Evolutionary conservation across 2,329 filamentous ascomycete species (phyloP), one percentile per base, ranked within the genome.

Genomic region (Coleophoma cylindrospora): DNA sequence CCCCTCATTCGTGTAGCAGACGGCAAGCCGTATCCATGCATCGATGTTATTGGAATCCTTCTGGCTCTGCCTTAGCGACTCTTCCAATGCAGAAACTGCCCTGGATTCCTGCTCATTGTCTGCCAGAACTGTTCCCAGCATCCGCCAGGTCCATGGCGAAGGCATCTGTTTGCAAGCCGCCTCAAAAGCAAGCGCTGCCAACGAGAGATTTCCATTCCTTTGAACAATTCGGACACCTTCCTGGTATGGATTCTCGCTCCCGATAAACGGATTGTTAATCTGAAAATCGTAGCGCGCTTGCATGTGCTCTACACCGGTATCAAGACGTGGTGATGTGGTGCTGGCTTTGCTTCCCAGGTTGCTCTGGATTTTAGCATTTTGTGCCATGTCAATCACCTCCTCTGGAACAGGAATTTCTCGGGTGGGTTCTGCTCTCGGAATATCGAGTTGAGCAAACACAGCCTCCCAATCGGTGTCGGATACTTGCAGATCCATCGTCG

Each of bases 1-100:
- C 40, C 48, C 43, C 21, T 50, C 48, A 36, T 50, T 50, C 21
- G 48, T 50, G 34, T 50, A 46, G 17, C 41, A 45, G 12, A 50
- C 21, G 9, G 48, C 41, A 8, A 50, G 37, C 34, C 48, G 36
- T 22, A 50, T 45, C 11, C 43, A 22, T 13, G 46, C 27, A 11
- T 40, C 34, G 10, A 40, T 19, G 34, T 46, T 46, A 11, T 46
- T 36, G n/a, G 48, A 34, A 19, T 46, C 33, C 19, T 46, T 15
- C 34, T 46, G 40, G 9, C 27, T 27, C 7, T 2, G 27, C 27
- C 27, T 27, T 10, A 50, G 43, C 21, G 48, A 34, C 33, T 50
- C 43, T 14, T 50, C 33, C 3, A 50, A 46, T 33, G 48, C 43
- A 33, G 13, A 10, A 41, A 50, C 46, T 13, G 48, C 48, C 33